Percentiles rank a stretch among this genome's conserved stretches.
phyloP scores from a whole-genome alignment of 306 rosid species.

The Glycyrrhiza uralensis region DNA sequence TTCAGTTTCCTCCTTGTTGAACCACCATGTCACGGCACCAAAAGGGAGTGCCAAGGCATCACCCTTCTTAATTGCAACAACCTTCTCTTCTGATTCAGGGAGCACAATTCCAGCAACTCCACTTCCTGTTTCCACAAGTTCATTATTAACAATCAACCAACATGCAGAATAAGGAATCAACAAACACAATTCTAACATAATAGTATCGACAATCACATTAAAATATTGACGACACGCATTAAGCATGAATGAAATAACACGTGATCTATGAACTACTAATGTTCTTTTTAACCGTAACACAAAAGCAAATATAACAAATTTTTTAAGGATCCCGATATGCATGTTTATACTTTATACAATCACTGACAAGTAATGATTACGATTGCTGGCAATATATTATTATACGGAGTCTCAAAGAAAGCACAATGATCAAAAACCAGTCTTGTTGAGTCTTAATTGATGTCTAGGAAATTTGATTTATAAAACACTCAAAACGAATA shows the following conservation, averaged over 20 bases:
- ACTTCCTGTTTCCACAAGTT: slow-evolving; percentile 29
- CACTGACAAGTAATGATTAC: not conserved
- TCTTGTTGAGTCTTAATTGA: not conserved
- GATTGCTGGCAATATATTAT: not conserved
- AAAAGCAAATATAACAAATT: not conserved
- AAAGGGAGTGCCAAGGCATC: slow-evolving; percentile 77
- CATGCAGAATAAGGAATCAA: not conserved
- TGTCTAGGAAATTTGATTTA: not conserved
- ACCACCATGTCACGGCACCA: slow-evolving; percentile 82
- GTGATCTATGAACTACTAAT: not conserved
- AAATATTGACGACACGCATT: not conserved
- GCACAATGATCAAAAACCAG: not conserved
- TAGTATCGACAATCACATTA: not conserved
- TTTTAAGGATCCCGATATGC: not conserved
- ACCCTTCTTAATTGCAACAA: slow-evolving; percentile 63
- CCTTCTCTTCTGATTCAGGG: slow-evolving; percentile 68
- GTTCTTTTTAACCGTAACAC: not conserved
- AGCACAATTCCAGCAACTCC: slow-evolving; percentile 65
- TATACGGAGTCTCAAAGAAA: too few species aligned
- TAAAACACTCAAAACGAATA: not conserved
- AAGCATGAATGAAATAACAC: not conserved
- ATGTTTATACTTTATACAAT: not conserved
- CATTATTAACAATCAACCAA: not conserved
- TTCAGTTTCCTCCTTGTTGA: slow-evolving; percentile 62
- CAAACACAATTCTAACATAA: not conserved